phyloP scores from a whole-genome alignment of 306 rosid species.

The Abrus precatorius region DNA sequence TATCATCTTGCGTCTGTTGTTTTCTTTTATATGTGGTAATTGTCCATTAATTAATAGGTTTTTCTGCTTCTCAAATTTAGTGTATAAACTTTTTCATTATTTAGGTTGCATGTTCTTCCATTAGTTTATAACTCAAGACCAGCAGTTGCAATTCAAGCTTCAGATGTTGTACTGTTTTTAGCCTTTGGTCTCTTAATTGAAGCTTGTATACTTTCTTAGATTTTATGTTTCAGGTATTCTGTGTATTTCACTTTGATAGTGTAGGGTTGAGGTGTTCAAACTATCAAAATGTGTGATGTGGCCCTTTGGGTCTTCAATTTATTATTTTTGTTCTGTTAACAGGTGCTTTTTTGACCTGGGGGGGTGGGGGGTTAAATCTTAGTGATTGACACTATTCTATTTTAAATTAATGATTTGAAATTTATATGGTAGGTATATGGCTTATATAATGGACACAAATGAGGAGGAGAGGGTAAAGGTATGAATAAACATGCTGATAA shows the following conservation, averaged over 20 bases:
- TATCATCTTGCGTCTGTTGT: not conserved
- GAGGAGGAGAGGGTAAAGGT: constrained; percentile 98
- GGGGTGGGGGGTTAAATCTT: not conserved
- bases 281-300: not conserved
- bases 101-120: constrained; percentile 5
- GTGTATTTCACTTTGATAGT: not conserved
- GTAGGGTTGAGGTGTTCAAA: constrained; percentile 5
- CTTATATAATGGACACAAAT: constrained; percentile 98
- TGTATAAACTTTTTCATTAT: not conserved
- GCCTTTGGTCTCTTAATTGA: not conserved
- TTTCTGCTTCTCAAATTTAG: constrained; percentile 1
- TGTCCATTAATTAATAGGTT: not conserved
- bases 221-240: not conserved
- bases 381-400: constrained; percentile 25
- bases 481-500: constrained; percentile 35
- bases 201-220: not conserved
- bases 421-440: constrained; percentile 88
- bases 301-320: not conserved
- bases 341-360: not conserved
- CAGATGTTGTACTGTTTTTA: constrained; percentile 9
- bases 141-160: not conserved
- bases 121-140: not conserved
- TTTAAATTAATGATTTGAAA: constrained; percentile 36
- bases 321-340: not conserved
- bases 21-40: not conserved